Percentiles rank a stretch among this genome's conserved stretches.
phyloP scores from a whole-genome alignment of 2,329 filamentous ascomycete genomes.

The Gnomoniopsis smithogilvyi region DNA sequence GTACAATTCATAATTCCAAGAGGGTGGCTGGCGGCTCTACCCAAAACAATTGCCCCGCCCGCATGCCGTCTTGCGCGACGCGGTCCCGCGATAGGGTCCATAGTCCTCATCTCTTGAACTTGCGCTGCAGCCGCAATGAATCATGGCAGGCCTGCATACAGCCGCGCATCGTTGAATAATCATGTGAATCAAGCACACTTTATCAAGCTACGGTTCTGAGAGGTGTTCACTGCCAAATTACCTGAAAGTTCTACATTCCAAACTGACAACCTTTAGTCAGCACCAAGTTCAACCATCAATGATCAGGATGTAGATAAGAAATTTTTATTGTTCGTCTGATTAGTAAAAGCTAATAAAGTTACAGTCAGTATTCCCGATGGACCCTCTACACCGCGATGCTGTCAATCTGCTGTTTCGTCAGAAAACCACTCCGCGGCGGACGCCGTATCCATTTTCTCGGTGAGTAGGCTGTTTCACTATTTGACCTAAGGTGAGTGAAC shows the following conservation, averaged over 20 bases:
- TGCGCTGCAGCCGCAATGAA: neutral
- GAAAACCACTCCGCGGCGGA: neutral
- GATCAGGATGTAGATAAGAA: neutral
- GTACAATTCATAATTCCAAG: neutral
- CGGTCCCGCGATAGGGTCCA: neutral
- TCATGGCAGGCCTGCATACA: neutral
- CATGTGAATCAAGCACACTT: neutral
- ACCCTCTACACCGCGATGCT: slow-evolving; percentile 1
- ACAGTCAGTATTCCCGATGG: slow-evolving; percentile 18
- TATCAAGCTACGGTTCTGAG: neutral
- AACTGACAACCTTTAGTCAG: neutral
- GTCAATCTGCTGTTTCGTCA: slow-evolving; percentile 8
- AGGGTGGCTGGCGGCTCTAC: neutral
- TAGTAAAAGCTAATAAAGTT: slow-evolving; percentile 18
- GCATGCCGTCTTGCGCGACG: neutral
- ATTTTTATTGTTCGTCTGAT: slow-evolving; percentile 5
- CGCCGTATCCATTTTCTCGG: neutral
- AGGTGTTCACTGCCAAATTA: neutral
- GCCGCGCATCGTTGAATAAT: neutral
- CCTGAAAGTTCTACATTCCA: no score
- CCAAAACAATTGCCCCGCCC: neutral
- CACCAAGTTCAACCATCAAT: neutral
- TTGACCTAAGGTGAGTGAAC: slow-evolving; percentile 1
- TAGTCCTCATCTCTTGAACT: neutral
- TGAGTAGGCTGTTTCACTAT: neutral